These are phyloP conservation scores for Solanum hybrid DNA, from an alignment of 305 asterid species.

Conservation along the genomic window DNA sequence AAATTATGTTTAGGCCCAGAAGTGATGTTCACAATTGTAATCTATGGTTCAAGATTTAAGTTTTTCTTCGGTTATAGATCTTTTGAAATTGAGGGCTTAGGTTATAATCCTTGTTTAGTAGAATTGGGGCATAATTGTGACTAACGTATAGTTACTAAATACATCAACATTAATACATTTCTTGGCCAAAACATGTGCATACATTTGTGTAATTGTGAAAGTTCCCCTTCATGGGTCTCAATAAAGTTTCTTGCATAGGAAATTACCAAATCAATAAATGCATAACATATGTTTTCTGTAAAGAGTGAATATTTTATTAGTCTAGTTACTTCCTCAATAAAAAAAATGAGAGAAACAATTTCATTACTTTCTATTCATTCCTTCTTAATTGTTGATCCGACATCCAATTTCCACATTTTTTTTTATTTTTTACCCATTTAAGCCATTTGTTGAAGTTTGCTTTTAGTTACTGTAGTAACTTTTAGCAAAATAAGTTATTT, in stretches of 20 bases:
- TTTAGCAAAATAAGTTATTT: no score
- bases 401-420: background rate
- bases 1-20: no score
- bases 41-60: background rate
- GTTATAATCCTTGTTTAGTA: background rate
- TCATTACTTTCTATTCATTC: background rate
- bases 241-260: background rate
- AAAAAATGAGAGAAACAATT: background rate
- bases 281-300: background rate
- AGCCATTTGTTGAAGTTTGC: background rate
- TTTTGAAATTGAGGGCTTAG: background rate
- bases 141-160: background rate
- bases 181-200: background rate
- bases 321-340: background rate
- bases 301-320: background rate
- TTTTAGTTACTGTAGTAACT: no score
- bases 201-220: background rate
- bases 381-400: background rate
- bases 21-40: background rate
- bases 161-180: background rate
- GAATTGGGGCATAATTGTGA: background rate
- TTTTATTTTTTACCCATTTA: background rate
- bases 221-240: background rate
- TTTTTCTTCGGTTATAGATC: background rate
- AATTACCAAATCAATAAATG: background rate